Base-by-base conservation (phyloP, 768 basidiomycete species). In the Sporobolomyces roseus region DNA sequence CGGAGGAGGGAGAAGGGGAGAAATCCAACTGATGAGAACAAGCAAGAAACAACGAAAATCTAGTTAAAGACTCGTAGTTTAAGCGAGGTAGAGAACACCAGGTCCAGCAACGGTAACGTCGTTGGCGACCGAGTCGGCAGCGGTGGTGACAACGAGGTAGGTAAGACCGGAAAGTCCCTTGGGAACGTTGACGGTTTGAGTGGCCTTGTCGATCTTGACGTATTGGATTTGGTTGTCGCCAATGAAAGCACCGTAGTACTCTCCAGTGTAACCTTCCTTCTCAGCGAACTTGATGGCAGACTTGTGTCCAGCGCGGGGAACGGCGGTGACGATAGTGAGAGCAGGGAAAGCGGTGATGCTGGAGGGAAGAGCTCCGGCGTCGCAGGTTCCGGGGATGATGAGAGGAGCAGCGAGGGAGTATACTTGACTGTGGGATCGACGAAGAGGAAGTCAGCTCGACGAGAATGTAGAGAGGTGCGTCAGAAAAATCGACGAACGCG, bases 31-130 rank as follows among this genome's bases (percentile, higher is more conserved):
- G n/a, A n/a, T n/a, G n/a, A n/a, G n/a, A n/a, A n/a, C n/a, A n/a
- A n/a, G n/a, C n/a, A n/a, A n/a, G n/a, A n/a, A n/a, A n/a, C n/a
- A n/a, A n/a, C n/a, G n/a, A n/a, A n/a, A n/a, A n/a, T n/a, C 36
- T 55, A 38, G 6, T n/a, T 33, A 56, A 41, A 23, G 27, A 58
- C n/a, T n/a, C n/a, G 56, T 43, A 27, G 33, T 41, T 41, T 41
- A 63, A 12, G 61, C 49, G 32, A 66, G 59, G 66, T 61, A 61
- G 45, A 67, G 25, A 43, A 63, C 38, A 10, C 62, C 67, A 45
- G 67, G 67, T 23, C 67, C 67, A 19, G 67, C 67, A 48, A 68
- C 62, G 38, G 61, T 68, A 33, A 53, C 56, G 49, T 21, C 55
- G 51, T 58, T 30, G 12, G 48, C 45, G 58, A 63, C 53, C 7